These are phyloP conservation scores for Calocybe gambosa DNA, from an alignment of 1,284 basidiomycete genomes.

Conservation along the genomic window DNA sequence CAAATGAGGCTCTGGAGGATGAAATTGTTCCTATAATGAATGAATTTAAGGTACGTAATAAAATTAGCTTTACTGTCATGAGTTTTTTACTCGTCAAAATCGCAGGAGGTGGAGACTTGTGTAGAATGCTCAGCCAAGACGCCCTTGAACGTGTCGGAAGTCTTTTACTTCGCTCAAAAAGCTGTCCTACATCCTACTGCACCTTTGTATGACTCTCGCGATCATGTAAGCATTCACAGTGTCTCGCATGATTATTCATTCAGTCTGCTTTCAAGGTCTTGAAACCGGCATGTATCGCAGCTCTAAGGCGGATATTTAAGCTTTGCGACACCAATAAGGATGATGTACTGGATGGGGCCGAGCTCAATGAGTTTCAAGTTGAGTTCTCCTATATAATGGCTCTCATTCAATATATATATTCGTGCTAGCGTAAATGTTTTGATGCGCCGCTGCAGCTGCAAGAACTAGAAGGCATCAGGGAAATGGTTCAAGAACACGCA, in stretches of 20 bases:
- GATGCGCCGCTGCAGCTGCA: slow-evolving; percentile 87
- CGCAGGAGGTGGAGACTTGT: slow-evolving; percentile 94
- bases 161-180: slow-evolving; percentile 99
- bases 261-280: slow-evolving; percentile 53
- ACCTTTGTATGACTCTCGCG: slow-evolving; percentile 93
- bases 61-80: slow-evolving; percentile 3
- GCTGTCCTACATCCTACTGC: slow-evolving; percentile 97
- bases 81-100: slow-evolving; percentile 12
- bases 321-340: slow-evolving; percentile 96
- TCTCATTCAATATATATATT: slow-evolving; percentile 7
- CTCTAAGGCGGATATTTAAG: slow-evolving; percentile 91
- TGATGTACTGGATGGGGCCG: slow-evolving; percentile 82
- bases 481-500: slow-evolving; percentile 75
- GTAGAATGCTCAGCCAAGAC: slow-evolving; percentile 93
- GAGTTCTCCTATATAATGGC: slow-evolving; percentile 16
- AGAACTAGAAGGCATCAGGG: slow-evolving; percentile 89
- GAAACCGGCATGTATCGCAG: slow-evolving; percentile 88
- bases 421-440: slow-evolving; percentile 82
- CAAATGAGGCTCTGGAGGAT: slow-evolving; percentile 91
- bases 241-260: slow-evolving; percentile 3
- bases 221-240: slow-evolving; percentile 59
- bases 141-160: slow-evolving; percentile 91
- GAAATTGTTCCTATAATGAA: slow-evolving; percentile 95
- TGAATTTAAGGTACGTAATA: slow-evolving; percentile 79
- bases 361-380: slow-evolving; percentile 96